A percentile compares a stretch with the other conserved stretches of the same genome.
phyloP scores from a whole-genome alignment of 2,329 filamentous ascomycete species.

The Davidsoniella eucalypti region DNA sequence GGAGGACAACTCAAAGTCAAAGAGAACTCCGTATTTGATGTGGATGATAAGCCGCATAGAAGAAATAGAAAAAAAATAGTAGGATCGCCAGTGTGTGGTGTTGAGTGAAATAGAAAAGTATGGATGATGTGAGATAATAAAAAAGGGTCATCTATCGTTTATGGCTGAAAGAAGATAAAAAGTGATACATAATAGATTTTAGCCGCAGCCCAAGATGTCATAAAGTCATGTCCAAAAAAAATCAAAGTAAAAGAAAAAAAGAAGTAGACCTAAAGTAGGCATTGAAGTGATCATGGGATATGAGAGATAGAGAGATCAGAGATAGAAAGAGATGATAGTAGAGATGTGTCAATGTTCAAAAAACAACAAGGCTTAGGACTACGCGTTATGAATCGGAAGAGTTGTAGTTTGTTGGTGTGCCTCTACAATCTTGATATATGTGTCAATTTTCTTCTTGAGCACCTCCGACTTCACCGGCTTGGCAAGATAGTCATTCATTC shows the following conservation, averaged over 20 bases:
- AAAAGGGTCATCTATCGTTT: no score
- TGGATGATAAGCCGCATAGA: no score
- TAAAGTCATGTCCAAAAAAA: neutral
- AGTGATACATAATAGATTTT: neutral
- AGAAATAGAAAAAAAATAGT: no score
- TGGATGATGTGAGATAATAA: no score
- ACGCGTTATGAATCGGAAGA: constrained; percentile 14
- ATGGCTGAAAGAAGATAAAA: neutral
- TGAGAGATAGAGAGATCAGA: neutral
- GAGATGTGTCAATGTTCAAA: neutral
- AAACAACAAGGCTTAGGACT: neutral
- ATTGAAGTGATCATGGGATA: neutral
- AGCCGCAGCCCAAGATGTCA: neutral
- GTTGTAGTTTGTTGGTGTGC: constrained; percentile 11
- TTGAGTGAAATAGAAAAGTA: no score
- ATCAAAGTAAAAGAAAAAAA: neutral
- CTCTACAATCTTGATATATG: constrained; percentile 30
- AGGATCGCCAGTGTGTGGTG: no score
- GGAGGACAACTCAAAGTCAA: no score
- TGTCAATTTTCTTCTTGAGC: constrained; percentile 63
- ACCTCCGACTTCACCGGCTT: constrained; percentile 87
- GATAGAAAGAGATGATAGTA: neutral
- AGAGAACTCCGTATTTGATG: no score
- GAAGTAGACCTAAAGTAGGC: neutral
- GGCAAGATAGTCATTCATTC: constrained; percentile 95